phyloP scores from a whole-genome alignment of 768 basidiomycete genomes.

The Lactarius evosmus region DNA sequence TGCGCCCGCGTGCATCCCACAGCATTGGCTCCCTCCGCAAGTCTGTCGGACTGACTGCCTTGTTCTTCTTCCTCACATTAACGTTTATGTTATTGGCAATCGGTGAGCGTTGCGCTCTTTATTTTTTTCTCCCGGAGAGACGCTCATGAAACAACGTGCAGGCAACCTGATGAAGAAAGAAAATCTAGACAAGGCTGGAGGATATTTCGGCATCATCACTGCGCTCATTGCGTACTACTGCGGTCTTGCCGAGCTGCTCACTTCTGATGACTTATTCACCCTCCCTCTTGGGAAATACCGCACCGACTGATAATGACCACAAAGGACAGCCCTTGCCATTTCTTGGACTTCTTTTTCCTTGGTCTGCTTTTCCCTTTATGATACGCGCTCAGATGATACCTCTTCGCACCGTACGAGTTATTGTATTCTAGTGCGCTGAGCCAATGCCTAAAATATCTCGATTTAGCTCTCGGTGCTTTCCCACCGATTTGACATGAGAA shows the following conservation, averaged over 20 bases:
- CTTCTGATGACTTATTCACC: conserved; percentile 38
- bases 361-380: neutral
- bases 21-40: conserved; percentile 51
- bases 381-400: neutral
- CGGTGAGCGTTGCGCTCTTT: conserved; percentile 33
- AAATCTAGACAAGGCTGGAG: conserved; percentile 39
- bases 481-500: neutral
- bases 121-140: conserved; percentile 10
- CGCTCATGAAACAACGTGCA: conserved; percentile 26
- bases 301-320: neutral
- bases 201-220: conserved; percentile 45
- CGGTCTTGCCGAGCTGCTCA: conserved; percentile 43
- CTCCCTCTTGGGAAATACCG: conserved; percentile 39
- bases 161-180: conserved; percentile 22
- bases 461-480: neutral
- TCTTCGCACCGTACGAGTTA: neutral
- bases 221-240: conserved; percentile 48
- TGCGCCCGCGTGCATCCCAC: neutral
- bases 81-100: conserved; percentile 50
- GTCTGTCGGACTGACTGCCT: conserved; percentile 46
- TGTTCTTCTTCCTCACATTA: conserved; percentile 52
- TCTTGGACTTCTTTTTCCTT: neutral
- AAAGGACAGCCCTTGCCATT: neutral
- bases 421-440: neutral
- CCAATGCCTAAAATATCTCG: neutral